Conservation (phyloP, 495 filamentous ascomycete genomes). For the Neurospora tetrasperma region DNA sequence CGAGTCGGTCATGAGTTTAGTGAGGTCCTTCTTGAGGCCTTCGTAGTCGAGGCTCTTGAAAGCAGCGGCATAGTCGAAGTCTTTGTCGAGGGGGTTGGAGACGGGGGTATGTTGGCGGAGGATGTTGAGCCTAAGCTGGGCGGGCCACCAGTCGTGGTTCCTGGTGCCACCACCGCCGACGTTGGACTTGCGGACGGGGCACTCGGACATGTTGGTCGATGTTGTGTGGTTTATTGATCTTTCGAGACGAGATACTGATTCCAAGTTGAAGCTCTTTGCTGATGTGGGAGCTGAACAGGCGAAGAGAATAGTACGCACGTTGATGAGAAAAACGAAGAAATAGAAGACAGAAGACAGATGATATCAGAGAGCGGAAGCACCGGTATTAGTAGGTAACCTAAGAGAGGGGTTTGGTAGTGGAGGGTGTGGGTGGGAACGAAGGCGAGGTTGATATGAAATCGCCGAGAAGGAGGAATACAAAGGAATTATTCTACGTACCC, state of each 20-base stretch:
- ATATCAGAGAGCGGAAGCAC: not conserved
- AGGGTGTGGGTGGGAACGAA: not conserved
- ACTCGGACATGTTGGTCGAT: slow-evolving; percentile 24
- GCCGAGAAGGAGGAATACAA: not conserved
- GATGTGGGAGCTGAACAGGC: not conserved
- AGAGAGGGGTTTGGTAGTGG: not conserved
- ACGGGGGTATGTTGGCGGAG: slow-evolving; percentile 55
- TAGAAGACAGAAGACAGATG: not conserved
- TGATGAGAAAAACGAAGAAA: not conserved
- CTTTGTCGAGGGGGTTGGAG: slow-evolving; percentile 48
- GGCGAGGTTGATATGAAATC: not conserved
- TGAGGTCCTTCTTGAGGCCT: slow-evolving; percentile 59
- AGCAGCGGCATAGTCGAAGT: slow-evolving; percentile 58
- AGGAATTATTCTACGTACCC: not conserved
- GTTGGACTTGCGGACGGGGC: slow-evolving; percentile 44
- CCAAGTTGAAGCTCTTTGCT: not conserved
- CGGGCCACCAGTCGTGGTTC: slow-evolving; percentile 63
- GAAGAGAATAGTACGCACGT: not conserved
- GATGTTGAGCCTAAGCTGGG: slow-evolving; percentile 52
- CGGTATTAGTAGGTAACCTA: not conserved
- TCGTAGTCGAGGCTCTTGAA: slow-evolving; percentile 64
- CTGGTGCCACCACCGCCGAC: slow-evolving; percentile 50
- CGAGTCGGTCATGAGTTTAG: slow-evolving; percentile 59
- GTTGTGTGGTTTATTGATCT: not conserved
- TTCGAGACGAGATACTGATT: not conserved